These are phyloP conservation scores for Yamadazyma jaroonii DNA, from an alignment of 1,139 yeast genomes.

Conservation along the genomic window DNA sequence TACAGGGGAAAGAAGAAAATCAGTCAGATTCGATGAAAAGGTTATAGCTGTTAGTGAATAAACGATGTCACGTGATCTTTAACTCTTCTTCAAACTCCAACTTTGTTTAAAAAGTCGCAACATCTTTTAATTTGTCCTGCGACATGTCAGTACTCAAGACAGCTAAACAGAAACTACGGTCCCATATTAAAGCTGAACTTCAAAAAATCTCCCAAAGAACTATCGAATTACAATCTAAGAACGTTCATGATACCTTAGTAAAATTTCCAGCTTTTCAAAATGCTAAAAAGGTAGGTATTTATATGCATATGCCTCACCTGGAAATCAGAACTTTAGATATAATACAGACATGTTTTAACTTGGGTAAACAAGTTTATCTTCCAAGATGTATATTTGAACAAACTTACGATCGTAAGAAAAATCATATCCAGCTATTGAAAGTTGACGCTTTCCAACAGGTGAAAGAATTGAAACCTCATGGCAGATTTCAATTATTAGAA, in stretches of 20 bases:
- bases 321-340: conserved; percentile 58
- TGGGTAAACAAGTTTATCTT: conserved; percentile 45
- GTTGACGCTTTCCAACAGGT: conserved; percentile 45
- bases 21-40: conserved; percentile 70
- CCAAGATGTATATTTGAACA: conserved; percentile 43
- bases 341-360: conserved; percentile 46
- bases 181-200: conserved; percentile 18
- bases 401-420: conserved; percentile 26
- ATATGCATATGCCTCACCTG: conserved; percentile 62
- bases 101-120: too few species aligned
- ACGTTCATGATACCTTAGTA: conserved; percentile 28
- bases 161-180: conserved; percentile 17
- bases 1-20: conserved; percentile 56
- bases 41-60: conserved; percentile 33
- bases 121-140: too few species aligned
- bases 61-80: background rate
- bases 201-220: conserved; percentile 13
- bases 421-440: conserved; percentile 58
- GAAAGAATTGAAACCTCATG: conserved; percentile 54
- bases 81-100: too few species aligned
- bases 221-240: conserved; percentile 18
- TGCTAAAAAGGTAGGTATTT: conserved; percentile 56
- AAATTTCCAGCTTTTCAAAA: conserved; percentile 33
- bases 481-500: conserved; percentile 66
- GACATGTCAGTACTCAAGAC: conserved; percentile 3